These are phyloP conservation scores for Asparagopsis taxiformis DNA, from an alignment of 31 red algal genomes.

Conservation along the genomic window DNA sequence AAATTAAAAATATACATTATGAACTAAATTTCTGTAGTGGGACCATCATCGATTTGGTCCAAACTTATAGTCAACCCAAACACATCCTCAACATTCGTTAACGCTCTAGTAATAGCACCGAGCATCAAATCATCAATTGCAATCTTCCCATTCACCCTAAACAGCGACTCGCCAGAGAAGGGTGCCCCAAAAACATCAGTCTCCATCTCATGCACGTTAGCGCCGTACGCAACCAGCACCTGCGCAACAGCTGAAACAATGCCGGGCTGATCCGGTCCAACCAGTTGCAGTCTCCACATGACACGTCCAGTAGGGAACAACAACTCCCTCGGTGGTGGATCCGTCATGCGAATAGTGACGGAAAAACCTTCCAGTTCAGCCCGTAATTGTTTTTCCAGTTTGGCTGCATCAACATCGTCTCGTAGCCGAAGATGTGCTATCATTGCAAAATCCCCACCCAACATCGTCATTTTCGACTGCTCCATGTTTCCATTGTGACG, in stretches of 20 bases:
- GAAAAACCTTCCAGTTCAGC: conserved; percentile 49
- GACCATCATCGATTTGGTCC: conserved; percentile 54
- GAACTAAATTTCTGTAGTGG: no score
- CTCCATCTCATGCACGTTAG: conserved; percentile 75
- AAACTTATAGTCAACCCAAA: conserved; percentile 68
- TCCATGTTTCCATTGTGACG: conserved; percentile 78
- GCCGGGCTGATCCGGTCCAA: conserved; percentile 80
- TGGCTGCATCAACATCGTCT: conserved; percentile 4
- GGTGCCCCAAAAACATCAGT: conserved; percentile 81
- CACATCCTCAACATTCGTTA: conserved; percentile 53
- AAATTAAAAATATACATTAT: no score
- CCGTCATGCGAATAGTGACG: conserved; percentile 51
- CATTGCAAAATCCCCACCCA: conserved; percentile 89
- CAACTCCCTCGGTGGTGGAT: not conserved
- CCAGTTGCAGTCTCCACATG: conserved; percentile 64
- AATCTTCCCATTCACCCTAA: conserved; percentile 57
- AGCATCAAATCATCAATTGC: conserved; percentile 32
- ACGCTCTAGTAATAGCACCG: conserved; percentile 30
- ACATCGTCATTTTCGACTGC: conserved; percentile 76
- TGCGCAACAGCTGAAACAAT: conserved; percentile 72
- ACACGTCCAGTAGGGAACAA: not conserved
- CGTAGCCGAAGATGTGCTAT: conserved; percentile 56
- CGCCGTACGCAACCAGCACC: conserved; percentile 55
- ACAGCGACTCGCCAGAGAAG: conserved; percentile 77
- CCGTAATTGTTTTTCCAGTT: conserved; percentile 20